Percentiles rank a stretch among this genome's conserved stretches.
phyloP scores from a whole-genome alignment of 768 basidiomycete genomes.

The Crepidotus variabilis region DNA sequence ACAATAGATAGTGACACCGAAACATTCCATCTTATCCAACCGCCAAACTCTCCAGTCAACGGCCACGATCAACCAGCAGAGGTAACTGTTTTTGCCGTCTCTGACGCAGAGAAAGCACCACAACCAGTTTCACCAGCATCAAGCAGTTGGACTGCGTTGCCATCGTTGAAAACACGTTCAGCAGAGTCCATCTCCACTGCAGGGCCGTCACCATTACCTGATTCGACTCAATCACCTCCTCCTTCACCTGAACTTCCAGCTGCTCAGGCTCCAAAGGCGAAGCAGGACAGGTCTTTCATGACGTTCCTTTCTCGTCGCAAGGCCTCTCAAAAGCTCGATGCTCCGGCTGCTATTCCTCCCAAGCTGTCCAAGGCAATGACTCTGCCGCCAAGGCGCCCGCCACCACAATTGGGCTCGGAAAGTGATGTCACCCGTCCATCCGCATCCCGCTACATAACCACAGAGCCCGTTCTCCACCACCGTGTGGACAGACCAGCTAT shows the following conservation, averaged over 20 bases:
- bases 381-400: not conserved
- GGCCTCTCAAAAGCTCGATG: constrained; percentile 7
- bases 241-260: constrained; percentile 2
- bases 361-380: not conserved
- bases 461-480: too few relatives aligned
- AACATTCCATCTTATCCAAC: constrained; percentile 25
- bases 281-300: constrained; percentile 17
- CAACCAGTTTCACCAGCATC: not conserved
- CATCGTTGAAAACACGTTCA: constrained; percentile 1
- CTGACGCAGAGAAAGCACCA: constrained; percentile 2
- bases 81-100: constrained; percentile 16
- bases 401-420: not conserved
- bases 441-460: constrained; percentile 11
- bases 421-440: constrained; percentile 16
- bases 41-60: constrained; percentile 30
- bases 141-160: constrained; percentile 1
- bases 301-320: constrained; percentile 22
- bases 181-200: constrained; percentile 1
- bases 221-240: not conserved
- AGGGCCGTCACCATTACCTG: constrained; percentile 9
- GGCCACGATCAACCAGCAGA: constrained; percentile 11
- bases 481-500: not conserved
- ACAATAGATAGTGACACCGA: constrained; percentile 15
- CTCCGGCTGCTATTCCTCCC: not conserved
- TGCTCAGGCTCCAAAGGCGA: constrained; percentile 7